Percentiles rank a stretch among this genome's conserved stretches.
phyloP scores from a whole-genome alignment of 2,329 filamentous ascomycete species.

The Fusarium sp. region DNA sequence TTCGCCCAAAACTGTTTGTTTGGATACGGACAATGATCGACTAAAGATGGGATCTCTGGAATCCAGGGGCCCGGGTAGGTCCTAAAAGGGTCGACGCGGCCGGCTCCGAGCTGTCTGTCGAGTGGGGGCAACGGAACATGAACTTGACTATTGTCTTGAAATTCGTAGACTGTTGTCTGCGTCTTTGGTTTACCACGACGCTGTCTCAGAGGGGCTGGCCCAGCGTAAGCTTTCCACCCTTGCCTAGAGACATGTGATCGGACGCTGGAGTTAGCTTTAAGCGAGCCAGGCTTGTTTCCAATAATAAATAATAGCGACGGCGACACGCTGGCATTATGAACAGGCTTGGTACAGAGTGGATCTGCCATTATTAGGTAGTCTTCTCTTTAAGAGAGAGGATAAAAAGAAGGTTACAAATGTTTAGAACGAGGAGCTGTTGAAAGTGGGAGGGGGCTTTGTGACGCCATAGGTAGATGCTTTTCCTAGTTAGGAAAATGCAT shows the following conservation, averaged over 20 bases:
- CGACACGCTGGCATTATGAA: too few species aligned
- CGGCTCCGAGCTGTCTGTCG: neutral
- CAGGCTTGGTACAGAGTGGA: too few species aligned
- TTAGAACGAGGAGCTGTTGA: too few species aligned
- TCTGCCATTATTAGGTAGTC: too few species aligned
- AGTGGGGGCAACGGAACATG: fast-evolving
- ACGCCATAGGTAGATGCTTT: too few species aligned
- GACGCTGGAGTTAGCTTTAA: neutral
- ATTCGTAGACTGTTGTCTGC: neutral
- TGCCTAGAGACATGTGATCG: neutral
- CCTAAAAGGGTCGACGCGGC: neutral
- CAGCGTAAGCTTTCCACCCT: neutral
- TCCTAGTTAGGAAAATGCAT: too few species aligned
- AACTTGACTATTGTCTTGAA: neutral
- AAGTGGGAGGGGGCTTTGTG: too few species aligned
- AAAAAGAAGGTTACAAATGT: too few species aligned
- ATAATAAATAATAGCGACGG: too few species aligned
- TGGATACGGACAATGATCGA: neutral
- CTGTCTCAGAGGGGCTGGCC: fast-evolving
- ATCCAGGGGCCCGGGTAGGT: neutral
- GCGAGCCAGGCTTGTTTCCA: neutral
- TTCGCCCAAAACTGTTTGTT: fast-evolving
- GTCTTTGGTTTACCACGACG: neutral
- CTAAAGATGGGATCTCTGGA: fast-evolving
- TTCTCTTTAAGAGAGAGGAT: too few species aligned